Percentiles rank a stretch among this genome's conserved stretches.
These are phyloP conservation scores for Fennellomyces sp. DNA, from an alignment of 371 early-diverging fungal species.

Conservation along the genomic window DNA sequence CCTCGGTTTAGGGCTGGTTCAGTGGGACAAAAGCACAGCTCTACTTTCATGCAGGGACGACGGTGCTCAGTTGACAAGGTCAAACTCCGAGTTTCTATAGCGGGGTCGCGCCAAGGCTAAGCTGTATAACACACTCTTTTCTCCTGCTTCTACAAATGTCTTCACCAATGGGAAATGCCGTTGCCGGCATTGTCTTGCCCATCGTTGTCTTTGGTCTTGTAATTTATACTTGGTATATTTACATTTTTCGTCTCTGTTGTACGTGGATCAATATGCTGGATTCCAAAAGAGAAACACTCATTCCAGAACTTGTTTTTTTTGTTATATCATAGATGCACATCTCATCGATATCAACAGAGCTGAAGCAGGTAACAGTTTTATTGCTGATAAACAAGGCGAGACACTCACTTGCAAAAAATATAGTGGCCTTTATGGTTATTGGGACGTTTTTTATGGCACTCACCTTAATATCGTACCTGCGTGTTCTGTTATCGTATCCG, in stretches of 20 bases:
- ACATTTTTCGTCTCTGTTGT: constrained; percentile 59
- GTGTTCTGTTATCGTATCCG: constrained; percentile 50
- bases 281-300: background rate
- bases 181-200: constrained; percentile 31
- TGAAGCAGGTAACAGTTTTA: constrained; percentile 27
- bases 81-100: too few species aligned
- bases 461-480: constrained; percentile 45
- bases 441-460: constrained; percentile 46
- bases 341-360: background rate
- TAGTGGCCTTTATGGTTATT: constrained; percentile 39
- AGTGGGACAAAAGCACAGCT: too few species aligned
- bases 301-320: background rate
- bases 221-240: constrained; percentile 55
- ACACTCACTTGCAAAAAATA: background rate
- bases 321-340: background rate
- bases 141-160: background rate
- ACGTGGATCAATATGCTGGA: constrained; percentile 10
- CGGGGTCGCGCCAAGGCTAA: too few species aligned
- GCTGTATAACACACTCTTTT: too few species aligned
- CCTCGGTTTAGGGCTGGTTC: too few species aligned
- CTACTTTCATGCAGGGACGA: too few species aligned
- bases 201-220: constrained; percentile 37
- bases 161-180: constrained; percentile 7
- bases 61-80: too few species aligned
- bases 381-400: background rate